phyloP scores from a whole-genome alignment of 1,284 basidiomycete genomes.

The Xerocomus nothofagi region DNA sequence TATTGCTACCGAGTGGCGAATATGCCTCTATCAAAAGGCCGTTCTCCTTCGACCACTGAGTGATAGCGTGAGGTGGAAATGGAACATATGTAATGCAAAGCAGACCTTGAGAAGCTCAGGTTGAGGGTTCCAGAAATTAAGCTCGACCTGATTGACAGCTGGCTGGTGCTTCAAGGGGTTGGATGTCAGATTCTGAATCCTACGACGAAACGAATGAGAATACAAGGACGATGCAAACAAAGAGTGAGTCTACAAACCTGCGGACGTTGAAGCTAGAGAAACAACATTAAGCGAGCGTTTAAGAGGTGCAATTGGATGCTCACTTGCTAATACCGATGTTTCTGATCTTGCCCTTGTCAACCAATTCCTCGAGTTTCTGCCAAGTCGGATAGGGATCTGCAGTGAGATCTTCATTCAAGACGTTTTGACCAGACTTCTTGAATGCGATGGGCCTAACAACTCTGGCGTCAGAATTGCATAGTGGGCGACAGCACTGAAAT shows the following conservation, averaged over 20 bases:
- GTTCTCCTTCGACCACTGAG: slow-evolving; percentile 62
- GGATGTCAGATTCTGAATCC: slow-evolving; percentile 63
- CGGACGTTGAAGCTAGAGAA: slow-evolving; percentile 25
- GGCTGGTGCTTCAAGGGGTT: slow-evolving; percentile 74
- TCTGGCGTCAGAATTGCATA: not conserved
- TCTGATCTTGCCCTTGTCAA: slow-evolving; percentile 74
- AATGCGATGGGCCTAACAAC: slow-evolving; percentile 63
- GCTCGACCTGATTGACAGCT: slow-evolving; percentile 82
- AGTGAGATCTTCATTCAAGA: slow-evolving; percentile 63
- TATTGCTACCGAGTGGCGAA: slow-evolving; percentile 72
- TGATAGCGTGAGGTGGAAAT: not conserved
- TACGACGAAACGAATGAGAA: slow-evolving; percentile 15
- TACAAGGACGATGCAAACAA: not conserved
- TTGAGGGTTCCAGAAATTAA: slow-evolving; percentile 82
- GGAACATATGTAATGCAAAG: not conserved
- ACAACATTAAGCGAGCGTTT: slow-evolving; percentile 1
- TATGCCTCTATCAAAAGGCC: slow-evolving; percentile 73
- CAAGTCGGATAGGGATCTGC: slow-evolving; percentile 80
- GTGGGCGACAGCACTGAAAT: slow-evolving; percentile 21
- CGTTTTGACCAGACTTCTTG: slow-evolving; percentile 52
- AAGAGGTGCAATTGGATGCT: slow-evolving; percentile 19
- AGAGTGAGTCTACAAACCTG: slow-evolving; percentile 18
- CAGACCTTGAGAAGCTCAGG: slow-evolving; percentile 71
- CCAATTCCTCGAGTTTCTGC: slow-evolving; percentile 80
- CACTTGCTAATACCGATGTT: slow-evolving; percentile 85